Evolutionary conservation across 495 filamentous ascomycete species (phyloP), one percentile per base, ranked within the genome.

Genomic region (Hypomontagnella monticulosa): DNA sequence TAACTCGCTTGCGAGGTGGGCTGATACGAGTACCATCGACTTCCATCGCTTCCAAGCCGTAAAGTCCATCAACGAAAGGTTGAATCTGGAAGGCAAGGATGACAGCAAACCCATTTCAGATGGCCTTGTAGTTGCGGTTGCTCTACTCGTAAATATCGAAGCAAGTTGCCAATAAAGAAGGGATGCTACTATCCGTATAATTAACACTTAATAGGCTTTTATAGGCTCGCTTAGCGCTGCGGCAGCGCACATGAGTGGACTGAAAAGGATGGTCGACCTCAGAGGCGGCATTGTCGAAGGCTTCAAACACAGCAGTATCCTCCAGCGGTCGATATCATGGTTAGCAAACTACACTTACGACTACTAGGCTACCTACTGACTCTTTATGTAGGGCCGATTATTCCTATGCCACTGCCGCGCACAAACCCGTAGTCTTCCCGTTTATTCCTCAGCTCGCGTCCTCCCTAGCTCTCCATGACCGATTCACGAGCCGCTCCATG

Each of bases 21-120:
- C 55, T 11, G 71, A 73, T 19, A 71, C 68, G 11, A 73, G 69
- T 18, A 73, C 69, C 12, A 69, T 73, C 38, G 71, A 73, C 19
- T 73, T 73, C 36, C 71, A 73, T 30, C 71, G 71, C 10, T 65
- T 73, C 23, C 65, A 73, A 42, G 71, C 71, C 14, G 69, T 73
- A 4, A 73, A 73, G 34, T 67, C 69, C 1, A 71, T 73, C 19
- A 73, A 73, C 33, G 69, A 73, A 41, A 64, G 71, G 41, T 44
- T 73, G 43, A 71, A 73, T 18, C 38, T 73, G 19, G 71, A 73
- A 30, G 71, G 71, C 14, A 73, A 69, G 34, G 70, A 60, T 34
- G 59, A 67, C 4, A 66, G 49, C 14, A 68, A 65, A 18, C 68
- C 71, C 9, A 71, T 73, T 18, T 73, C 71, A 4, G 71, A 73